Evolutionary conservation across 2,329 filamentous ascomycete genomes (phyloP), one percentile per base, ranked within the genome.

Genomic region (Claviceps spartinae): DNA sequence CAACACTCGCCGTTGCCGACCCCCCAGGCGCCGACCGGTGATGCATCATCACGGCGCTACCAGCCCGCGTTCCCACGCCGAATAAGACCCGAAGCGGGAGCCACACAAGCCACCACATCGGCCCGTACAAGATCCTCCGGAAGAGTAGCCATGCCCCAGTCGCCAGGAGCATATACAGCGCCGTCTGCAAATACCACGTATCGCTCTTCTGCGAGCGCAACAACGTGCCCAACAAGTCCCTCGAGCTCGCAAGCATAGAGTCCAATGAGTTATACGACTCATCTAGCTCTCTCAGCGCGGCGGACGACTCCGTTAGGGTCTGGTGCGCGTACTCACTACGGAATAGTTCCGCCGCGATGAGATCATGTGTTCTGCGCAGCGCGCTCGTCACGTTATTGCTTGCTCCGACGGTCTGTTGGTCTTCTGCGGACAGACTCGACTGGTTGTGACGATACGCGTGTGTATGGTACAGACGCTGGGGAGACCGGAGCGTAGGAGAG

Each of bases 101-200:
- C 79, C 86, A 91, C 24, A 96, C 68, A 22, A 97, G 73, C 86
- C 88, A 93, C 83, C 87, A 94, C 53, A 88, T 68, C 1, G 93
- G 93, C 0, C 93, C 91, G 70, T 94, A 98, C 7, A 98, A 63
- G 42, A 91, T 73, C 45, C 93, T 75, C 30, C 93, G 75, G 62
- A 94, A 96, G 6, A 95, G 64, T 7, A 98, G 76, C 93, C 93
- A 98, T 34, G 73, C 75, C 43, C 90, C 81, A 1, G 89, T 96
- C 5, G 71, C 78, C 22, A 85, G 62, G 16, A 97, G 77, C 59
- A 96, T 76, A 64, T 90, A 94, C 58, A 97, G 82, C 2, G 90
- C 82, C 40, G 87, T 94, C 68, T 93, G 86, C 37, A 98, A 78
- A 65, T 98, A 98, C 93, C 93, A 98, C 2, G 90, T 96, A 65